Conservation (phyloP, 2,329 filamentous ascomycete genomes). For the Alternaria burnsii region DNA sequence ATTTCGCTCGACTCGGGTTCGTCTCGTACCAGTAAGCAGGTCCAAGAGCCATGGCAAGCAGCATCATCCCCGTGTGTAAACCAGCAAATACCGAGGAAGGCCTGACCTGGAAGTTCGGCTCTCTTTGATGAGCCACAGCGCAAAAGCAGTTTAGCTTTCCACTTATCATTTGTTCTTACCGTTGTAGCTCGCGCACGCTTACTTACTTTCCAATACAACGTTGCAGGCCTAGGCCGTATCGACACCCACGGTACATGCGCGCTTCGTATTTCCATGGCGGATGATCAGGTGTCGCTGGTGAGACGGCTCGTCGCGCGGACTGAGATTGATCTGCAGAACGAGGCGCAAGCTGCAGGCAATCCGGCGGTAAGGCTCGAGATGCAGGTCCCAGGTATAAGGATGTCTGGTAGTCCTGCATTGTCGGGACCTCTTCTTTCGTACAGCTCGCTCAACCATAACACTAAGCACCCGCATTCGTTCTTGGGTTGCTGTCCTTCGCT, state of each 20-base stretch:
- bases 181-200: constrained; percentile 17
- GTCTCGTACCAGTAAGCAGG: neutral
- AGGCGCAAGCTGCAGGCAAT: constrained; percentile 3
- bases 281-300: constrained; percentile 18
- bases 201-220: constrained; percentile 25
- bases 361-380: neutral
- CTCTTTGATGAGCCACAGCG: constrained; percentile 9
- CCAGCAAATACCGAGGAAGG: neutral
- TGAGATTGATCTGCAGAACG: constrained; percentile 15
- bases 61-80: constrained; percentile 3
- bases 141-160: constrained; percentile 15
- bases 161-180: constrained; percentile 16
- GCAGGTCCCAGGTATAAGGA: constrained; percentile 23
- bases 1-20: constrained; percentile 2
- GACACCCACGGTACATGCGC: constrained; percentile 16
- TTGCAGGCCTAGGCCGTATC: constrained; percentile 25
- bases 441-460: constrained; percentile 12
- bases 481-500: constrained; percentile 18
- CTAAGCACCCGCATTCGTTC: constrained; percentile 10
- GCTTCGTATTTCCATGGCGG: constrained; percentile 26
- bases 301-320: constrained; percentile 9
- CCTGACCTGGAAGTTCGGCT: constrained; percentile 15
- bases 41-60: neutral
- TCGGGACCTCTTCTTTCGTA: constrained; percentile 4
- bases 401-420: constrained; percentile 8